Base-by-base conservation (phyloP, 2,329 filamentous ascomycete species). In the Ophiostoma pallidulum region DNA sequence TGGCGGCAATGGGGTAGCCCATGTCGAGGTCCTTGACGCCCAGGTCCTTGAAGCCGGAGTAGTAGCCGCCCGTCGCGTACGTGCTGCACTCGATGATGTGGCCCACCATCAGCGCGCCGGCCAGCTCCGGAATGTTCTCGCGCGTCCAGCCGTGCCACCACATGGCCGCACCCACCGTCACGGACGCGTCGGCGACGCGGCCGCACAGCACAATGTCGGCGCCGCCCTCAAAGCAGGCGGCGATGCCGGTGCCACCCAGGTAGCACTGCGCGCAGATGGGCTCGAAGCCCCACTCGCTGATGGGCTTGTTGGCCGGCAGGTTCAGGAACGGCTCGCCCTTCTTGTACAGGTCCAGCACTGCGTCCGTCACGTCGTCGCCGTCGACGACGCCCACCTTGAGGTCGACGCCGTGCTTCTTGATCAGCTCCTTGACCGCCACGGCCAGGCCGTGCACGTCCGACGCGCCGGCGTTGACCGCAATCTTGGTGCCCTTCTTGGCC, bases 1-100 rank as follows among this genome's bases (percentile, higher is more conserved):
- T 64, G 43, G 76, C 71, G 0, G 68, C 71, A 50, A 76, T 72
- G 1, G 69, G 69, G 48, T 72, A 74, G 0, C 64, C 64, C 1
- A 71, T 61, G 37, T 69, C 66, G 29, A 69, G 57, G 24, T 72
- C 59, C 0, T 60, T 56, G 4, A 72, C 66, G 1, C 62, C 50
- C 44, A 68, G 66, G 20, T 69, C 62, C 50, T 68, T 65, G 51
- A 69, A 70, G 1, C 68, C 71, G 1, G 67, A 60, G 50, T 72
- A 74, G 46, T 74, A 72, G 0, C 62, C 66, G 0, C 71, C 71
- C 4, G 67, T 70, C 2, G 67, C 66, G 51, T 73, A 73, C 1
- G 65, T 60, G 8, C 62, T 65, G 53, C 67, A 70, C 53, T 71
- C 68, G 47, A 70, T 69, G 26, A 71, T 53, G 56, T 71, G 66